These are phyloP conservation scores for Colletotrichum sidae DNA, from an alignment of 2,329 filamentous ascomycete genomes.

Conservation along the genomic window DNA sequence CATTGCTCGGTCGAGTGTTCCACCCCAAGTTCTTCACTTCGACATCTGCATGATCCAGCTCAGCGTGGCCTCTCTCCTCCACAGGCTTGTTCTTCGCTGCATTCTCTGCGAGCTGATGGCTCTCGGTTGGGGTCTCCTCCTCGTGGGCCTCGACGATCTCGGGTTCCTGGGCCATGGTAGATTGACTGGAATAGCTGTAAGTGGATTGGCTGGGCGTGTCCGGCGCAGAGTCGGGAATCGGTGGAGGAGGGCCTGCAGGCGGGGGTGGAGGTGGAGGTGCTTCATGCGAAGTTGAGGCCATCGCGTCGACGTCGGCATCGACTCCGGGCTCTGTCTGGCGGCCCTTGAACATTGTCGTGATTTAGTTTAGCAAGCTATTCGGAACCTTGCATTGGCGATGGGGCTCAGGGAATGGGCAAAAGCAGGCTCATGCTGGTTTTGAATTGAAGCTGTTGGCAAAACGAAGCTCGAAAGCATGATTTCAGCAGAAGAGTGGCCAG, in stretches of 20 bases:
- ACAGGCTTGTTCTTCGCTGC: slow-evolving; percentile 40
- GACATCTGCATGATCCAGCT: slow-evolving; percentile 59
- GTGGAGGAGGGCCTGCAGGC: neutral
- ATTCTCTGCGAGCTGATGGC: slow-evolving; percentile 51
- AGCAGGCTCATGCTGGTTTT: slow-evolving; percentile 7
- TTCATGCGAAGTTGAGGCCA: neutral
- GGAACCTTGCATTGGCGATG: neutral
- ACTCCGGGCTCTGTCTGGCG: neutral
- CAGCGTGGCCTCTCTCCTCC: slow-evolving; percentile 57
- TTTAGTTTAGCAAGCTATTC: neutral
- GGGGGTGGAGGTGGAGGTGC: neutral
- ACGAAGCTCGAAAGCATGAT: slow-evolving; percentile 11
- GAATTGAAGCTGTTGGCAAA: slow-evolving; percentile 20
- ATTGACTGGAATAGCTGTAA: slow-evolving; percentile 29
- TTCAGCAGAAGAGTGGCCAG: slow-evolving; percentile 14
- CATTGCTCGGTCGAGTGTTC: slow-evolving; percentile 69
- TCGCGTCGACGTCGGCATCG: slow-evolving; percentile 3
- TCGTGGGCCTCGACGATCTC: slow-evolving; percentile 44
- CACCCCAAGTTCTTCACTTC: slow-evolving; percentile 78
- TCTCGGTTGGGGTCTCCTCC: slow-evolving; percentile 48
- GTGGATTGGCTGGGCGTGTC: slow-evolving; percentile 18
- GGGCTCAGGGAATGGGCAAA: no score
- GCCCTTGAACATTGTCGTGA: slow-evolving; percentile 30
- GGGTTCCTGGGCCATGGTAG: slow-evolving; percentile 41
- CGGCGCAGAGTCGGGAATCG: neutral